A percentile compares a stretch with the other conserved stretches of the same genome.
Conservation (phyloP, 1,284 basidiomycete genomes). For the Naganishia sp. region DNA sequence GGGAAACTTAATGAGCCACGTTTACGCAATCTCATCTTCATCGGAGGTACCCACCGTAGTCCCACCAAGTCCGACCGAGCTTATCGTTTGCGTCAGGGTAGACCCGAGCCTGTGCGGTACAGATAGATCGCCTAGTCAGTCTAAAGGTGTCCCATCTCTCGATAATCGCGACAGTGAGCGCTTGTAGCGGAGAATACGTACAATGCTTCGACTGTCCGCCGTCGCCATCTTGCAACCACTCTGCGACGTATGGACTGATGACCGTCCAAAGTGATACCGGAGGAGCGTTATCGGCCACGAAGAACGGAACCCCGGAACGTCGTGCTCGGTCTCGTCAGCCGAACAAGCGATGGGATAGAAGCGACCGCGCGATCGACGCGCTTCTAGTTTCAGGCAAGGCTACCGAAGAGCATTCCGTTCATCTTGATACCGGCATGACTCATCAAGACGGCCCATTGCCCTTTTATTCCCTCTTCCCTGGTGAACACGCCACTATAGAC, state of each 20-base stretch:
- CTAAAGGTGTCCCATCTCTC: background rate
- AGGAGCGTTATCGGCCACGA: background rate
- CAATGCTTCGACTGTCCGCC: conserved; percentile 26
- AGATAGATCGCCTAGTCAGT: background rate
- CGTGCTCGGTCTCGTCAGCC: conserved; percentile 11
- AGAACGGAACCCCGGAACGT: background rate
- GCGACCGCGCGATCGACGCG: conserved; percentile 20
- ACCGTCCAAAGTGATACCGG: background rate
- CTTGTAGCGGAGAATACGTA: conserved; percentile 1
- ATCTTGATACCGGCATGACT: conserved; percentile 13
- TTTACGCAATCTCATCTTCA: background rate
- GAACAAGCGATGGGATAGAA: conserved; percentile 4
- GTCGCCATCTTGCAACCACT: conserved; percentile 11
- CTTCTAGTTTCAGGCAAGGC: conserved; percentile 10
- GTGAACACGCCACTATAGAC: too few species aligned
- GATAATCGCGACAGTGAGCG: background rate
- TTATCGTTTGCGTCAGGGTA: conserved; percentile 63
- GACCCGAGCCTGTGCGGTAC: conserved; percentile 56
- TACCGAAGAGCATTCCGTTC: background rate
- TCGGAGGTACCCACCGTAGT: conserved; percentile 58
- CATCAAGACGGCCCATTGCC: background rate
- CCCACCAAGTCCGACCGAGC: conserved; percentile 62
- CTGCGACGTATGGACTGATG: background rate
- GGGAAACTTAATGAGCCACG: background rate
- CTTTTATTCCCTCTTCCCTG: background rate